phyloP scores from a whole-genome alignment of 2,329 filamentous ascomycete species.

The Orbilia oligospora region DNA sequence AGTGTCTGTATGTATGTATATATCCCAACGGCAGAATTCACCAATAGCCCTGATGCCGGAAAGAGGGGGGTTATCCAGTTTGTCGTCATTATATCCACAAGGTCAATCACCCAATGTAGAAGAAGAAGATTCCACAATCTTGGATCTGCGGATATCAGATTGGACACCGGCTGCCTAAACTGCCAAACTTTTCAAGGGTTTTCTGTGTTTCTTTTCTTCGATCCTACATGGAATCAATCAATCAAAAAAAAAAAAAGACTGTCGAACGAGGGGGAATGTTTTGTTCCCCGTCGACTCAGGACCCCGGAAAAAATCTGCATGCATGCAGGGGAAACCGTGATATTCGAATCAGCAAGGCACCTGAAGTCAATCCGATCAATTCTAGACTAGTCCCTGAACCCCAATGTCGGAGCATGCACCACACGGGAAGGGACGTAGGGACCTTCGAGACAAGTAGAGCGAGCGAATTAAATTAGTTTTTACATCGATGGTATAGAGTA shows the following conservation, averaged over 20 bases:
- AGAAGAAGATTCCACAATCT: conserved; percentile 26
- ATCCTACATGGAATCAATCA: not conserved
- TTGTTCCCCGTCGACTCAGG: conserved; percentile 24
- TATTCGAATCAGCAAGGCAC: conserved; percentile 39
- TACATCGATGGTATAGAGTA: not conserved
- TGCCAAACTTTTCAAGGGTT: conserved; percentile 13
- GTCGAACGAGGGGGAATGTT: conserved; percentile 30
- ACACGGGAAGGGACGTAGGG: conserved; percentile 35
- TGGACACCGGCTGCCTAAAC: conserved; percentile 51
- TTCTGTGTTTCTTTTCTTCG: conserved; percentile 1
- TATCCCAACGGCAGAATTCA: conserved; percentile 10
- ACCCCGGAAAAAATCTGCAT: conserved; percentile 38
- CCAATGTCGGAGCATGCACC: conserved; percentile 40
- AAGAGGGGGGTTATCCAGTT: conserved; percentile 14
- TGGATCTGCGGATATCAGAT: conserved; percentile 41
- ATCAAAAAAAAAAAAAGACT: not conserved
- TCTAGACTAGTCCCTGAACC: conserved; percentile 40
- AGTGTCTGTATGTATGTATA: too few relatives aligned
- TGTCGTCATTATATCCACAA: conserved; percentile 44
- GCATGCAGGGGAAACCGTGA: conserved; percentile 46
- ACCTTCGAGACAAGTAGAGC: conserved; percentile 25
- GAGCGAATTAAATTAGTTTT: conserved; percentile 56
- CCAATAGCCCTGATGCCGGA: conserved; percentile 3
- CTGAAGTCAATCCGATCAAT: conserved; percentile 21
- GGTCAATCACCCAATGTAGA: conserved; percentile 27